phyloP scores from a whole-genome alignment of 2,329 filamentous ascomycete species.

The Colletotrichum tabaci region DNA sequence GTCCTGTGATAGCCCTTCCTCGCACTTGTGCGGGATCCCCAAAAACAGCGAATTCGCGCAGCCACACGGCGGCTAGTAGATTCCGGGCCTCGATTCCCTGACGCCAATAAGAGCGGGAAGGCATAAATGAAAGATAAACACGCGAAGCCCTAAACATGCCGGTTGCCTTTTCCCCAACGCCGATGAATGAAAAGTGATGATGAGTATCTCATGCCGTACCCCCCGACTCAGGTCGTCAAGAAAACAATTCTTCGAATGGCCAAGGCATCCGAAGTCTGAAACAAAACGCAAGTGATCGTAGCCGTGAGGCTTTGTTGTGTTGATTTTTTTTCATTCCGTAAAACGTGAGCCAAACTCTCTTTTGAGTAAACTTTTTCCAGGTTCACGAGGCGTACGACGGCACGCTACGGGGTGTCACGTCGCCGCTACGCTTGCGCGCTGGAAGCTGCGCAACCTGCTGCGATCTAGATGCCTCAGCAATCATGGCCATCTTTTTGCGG shows the following conservation, averaged over 20 bases:
- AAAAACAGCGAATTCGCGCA: background rate
- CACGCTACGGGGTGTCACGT: slow-evolving; percentile 69
- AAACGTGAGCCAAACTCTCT: background rate
- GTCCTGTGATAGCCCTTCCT: slow-evolving; percentile 39
- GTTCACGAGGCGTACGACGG: slow-evolving; percentile 61
- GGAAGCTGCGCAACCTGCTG: slow-evolving; percentile 60
- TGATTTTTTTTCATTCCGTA: slow-evolving; percentile 10
- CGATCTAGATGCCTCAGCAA: slow-evolving; percentile 70
- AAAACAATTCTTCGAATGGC: background rate
- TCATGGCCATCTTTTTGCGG: slow-evolving; percentile 73
- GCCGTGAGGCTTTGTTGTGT: slow-evolving; percentile 27
- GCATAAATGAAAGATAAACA: slow-evolving; percentile 22
- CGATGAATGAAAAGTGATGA: slow-evolving; percentile 30
- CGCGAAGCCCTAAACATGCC: slow-evolving; percentile 16
- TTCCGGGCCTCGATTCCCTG: slow-evolving; percentile 15
- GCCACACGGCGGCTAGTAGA: background rate
- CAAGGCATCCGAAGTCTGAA: background rate
- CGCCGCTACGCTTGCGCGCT: slow-evolving; percentile 67
- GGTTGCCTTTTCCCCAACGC: slow-evolving; percentile 32
- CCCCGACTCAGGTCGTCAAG: background rate
- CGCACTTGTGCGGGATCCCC: slow-evolving; percentile 22
- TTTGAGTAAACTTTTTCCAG: background rate
- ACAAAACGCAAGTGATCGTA: slow-evolving; percentile 25
- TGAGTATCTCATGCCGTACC: slow-evolving; percentile 1
- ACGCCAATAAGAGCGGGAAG: slow-evolving; percentile 18